A percentile compares a stretch with the other conserved stretches of the same genome.
phyloP scores from a whole-genome alignment of 192 early-diverging fungal species.

The Globomyces pollinis-pini region DNA sequence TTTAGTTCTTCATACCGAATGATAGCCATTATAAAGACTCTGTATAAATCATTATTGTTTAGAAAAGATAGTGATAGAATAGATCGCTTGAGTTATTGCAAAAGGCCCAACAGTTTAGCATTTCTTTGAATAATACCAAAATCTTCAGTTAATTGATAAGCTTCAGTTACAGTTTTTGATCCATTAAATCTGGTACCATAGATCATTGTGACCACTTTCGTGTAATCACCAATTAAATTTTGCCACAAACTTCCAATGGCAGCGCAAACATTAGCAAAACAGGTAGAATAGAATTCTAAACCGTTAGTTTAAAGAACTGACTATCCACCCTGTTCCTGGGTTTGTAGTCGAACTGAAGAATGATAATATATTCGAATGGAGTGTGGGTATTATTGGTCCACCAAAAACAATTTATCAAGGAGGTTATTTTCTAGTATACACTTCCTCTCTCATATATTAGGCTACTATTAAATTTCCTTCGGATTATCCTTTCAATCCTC shows the following conservation, averaged over 20 bases:
- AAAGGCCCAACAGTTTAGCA: no score
- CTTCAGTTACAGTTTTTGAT: no score
- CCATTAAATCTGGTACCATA: no score
- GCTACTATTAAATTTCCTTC: conserved; percentile 47
- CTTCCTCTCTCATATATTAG: conserved; percentile 23
- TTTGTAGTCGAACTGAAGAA: conserved; percentile 12
- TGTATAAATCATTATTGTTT: no score
- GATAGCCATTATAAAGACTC: no score
- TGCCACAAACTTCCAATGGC: no score
- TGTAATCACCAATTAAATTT: no score
- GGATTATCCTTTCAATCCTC: conserved; percentile 53
- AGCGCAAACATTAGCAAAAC: not conserved
- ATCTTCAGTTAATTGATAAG: no score
- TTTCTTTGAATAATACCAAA: no score
- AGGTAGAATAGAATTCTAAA: not conserved
- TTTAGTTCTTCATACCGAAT: conserved; percentile 1
- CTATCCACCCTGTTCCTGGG: conserved; percentile 43
- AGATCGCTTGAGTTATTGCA: no score
- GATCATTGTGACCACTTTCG: no score
- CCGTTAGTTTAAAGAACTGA: conserved; percentile 29
- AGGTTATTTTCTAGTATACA: conserved; percentile 44
- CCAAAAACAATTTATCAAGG: conserved; percentile 44
- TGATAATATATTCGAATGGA: conserved; percentile 51
- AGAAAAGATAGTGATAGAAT: no score
- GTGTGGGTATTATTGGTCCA: conserved; percentile 52